Conservation (phyloP, 2,329 filamentous ascomycete genomes). For the Fusarium fracticaudum region DNA sequence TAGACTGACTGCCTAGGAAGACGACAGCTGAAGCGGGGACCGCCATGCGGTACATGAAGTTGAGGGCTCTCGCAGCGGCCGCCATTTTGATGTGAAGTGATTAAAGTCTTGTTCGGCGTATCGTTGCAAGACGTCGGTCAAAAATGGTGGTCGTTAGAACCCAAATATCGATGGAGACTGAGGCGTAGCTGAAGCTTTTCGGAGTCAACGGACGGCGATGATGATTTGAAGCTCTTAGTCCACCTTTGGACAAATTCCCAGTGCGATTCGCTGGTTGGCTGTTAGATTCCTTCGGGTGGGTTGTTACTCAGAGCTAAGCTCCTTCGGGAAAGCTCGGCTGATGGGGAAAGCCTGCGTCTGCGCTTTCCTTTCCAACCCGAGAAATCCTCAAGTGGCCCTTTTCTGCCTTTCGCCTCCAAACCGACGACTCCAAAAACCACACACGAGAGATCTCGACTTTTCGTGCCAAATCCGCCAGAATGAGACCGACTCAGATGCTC, state of each 20-base stretch:
- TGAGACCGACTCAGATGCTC: slow-evolving; percentile 55
- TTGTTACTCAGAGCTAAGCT: slow-evolving; percentile 44
- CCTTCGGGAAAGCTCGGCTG: slow-evolving; percentile 49
- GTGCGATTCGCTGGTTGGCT: slow-evolving; percentile 32
- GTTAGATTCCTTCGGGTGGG: slow-evolving; percentile 22
- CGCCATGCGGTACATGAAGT: slow-evolving; percentile 72
- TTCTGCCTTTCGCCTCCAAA: slow-evolving; percentile 40
- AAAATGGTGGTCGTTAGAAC: not conserved
- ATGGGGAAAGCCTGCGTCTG: slow-evolving; percentile 38
- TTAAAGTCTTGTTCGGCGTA: slow-evolving; percentile 6
- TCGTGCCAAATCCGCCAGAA: slow-evolving; percentile 45
- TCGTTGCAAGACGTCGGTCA: not conserved
- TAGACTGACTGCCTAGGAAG: slow-evolving; percentile 76
- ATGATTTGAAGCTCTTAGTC: slow-evolving; percentile 42
- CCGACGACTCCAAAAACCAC: slow-evolving; percentile 33
- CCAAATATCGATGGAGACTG: slow-evolving; percentile 12
- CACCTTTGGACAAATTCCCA: slow-evolving; percentile 31
- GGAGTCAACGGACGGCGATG: slow-evolving; percentile 39
- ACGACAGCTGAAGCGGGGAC: slow-evolving; percentile 77
- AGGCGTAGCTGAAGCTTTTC: slow-evolving; percentile 39
- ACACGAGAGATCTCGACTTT: slow-evolving; percentile 33
- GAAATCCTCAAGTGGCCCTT: slow-evolving; percentile 45
- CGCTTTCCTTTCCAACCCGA: slow-evolving; percentile 41
- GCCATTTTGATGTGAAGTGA: slow-evolving; percentile 55
- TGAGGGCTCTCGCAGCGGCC: slow-evolving; percentile 66